Percentiles rank a stretch among this genome's conserved stretches.
phyloP scores from a whole-genome alignment of 2,329 filamentous ascomycete species.

The Fusarium chaquense region DNA sequence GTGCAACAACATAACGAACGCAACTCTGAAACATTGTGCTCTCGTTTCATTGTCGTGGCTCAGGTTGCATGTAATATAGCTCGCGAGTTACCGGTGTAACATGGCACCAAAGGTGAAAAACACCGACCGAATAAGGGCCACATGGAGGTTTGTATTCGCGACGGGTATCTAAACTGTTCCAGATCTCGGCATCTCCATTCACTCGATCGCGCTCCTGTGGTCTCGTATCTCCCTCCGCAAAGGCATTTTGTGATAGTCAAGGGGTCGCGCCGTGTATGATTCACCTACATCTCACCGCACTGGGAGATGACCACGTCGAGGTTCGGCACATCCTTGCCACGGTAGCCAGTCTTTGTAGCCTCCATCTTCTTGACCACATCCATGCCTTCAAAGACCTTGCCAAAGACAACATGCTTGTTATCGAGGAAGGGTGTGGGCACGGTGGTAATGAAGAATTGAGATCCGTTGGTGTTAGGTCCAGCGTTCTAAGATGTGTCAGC shows the following conservation, averaged over 20 bases:
- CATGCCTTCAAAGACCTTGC: constrained; percentile 88
- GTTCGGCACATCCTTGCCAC: constrained; percentile 82
- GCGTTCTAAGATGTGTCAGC: constrained; percentile 72
- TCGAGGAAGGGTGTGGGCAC: constrained; percentile 88
- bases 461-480: constrained; percentile 92
- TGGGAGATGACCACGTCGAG: constrained; percentile 86
- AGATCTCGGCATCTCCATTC: constrained; percentile 19
- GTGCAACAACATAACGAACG: background rate
- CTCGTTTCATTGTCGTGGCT: no score
- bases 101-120: constrained; percentile 32
- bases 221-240: background rate
- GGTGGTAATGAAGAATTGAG: constrained; percentile 97
- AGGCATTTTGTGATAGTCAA: background rate
- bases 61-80: constrained; percentile 7
- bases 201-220: constrained; percentile 8
- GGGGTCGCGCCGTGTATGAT: background rate
- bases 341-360: constrained; percentile 82
- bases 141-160: constrained; percentile 27
- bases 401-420: constrained; percentile 95
- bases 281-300: constrained; percentile 90
- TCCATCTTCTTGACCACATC: constrained; percentile 94
- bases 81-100: constrained; percentile 23
- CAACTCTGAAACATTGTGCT: background rate
- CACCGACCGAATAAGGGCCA: constrained; percentile 25
- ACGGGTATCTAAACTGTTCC: constrained; percentile 39